Percentiles rank a stretch among this genome's conserved stretches.
Evolutionary conservation across 2,329 filamentous ascomycete genomes (phyloP).

Genomic region (Drechmeria coniospora): DNA sequence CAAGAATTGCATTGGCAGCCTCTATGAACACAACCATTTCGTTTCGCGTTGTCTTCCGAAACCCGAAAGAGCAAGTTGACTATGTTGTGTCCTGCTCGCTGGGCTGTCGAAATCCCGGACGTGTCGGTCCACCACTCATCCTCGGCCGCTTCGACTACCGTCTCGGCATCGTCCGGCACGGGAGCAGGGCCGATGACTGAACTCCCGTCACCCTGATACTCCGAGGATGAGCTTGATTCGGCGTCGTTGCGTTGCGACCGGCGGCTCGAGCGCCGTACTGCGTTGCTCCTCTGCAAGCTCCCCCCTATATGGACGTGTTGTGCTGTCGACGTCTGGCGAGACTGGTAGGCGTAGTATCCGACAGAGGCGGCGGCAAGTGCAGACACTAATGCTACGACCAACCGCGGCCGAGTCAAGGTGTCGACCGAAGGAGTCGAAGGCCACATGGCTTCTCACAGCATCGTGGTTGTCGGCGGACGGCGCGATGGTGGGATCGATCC

Average conservation of each 20-base stretch:
- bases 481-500: background rate
- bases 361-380: conserved; percentile 40
- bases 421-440: conserved; percentile 33
- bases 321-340: conserved; percentile 11
- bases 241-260: conserved; percentile 18
- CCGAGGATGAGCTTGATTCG: conserved; percentile 26
- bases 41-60: conserved; percentile 77
- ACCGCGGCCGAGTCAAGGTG: conserved; percentile 36
- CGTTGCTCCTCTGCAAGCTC: conserved; percentile 49
- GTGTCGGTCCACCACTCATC: conserved; percentile 39
- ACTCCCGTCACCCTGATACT: conserved; percentile 30
- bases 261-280: conserved; percentile 37
- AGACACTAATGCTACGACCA: conserved; percentile 40
- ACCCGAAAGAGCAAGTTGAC: conserved; percentile 80
- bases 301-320: conserved; percentile 12
- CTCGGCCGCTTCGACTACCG: conserved; percentile 23
- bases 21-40: conserved; percentile 81
- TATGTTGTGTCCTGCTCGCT: conserved; percentile 58
- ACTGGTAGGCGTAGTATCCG: conserved; percentile 42
- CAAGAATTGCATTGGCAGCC: conserved; percentile 89
- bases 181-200: conserved; percentile 14
- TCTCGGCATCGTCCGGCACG: conserved; percentile 21
- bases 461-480: conserved; percentile 10
- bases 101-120: conserved; percentile 21
- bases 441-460: conserved; percentile 27